These are phyloP conservation scores for Puccinia novopanici DNA, from an alignment of 1,284 basidiomycete species.

Conservation along the genomic window DNA sequence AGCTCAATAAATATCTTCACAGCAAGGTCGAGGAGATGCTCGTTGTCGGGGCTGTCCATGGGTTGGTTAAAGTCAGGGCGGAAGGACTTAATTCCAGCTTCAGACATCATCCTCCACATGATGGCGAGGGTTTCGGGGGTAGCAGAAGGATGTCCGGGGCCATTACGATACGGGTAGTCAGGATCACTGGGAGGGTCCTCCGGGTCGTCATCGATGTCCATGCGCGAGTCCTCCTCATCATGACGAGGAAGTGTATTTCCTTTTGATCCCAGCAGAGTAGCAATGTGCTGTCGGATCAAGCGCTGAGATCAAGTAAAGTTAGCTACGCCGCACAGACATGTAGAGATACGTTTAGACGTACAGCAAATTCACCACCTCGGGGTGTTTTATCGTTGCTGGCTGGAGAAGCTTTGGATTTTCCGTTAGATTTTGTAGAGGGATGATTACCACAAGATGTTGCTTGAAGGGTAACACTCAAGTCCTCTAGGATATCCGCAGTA, in stretches of 20 bases:
- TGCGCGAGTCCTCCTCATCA: neutral
- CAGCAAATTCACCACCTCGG: too few relatives aligned
- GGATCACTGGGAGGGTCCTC: neutral
- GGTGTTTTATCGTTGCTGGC: too few relatives aligned
- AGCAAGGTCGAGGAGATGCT: neutral
- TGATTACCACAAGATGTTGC: too few relatives aligned
- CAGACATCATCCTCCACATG: constrained; percentile 36
- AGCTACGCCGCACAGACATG: too few relatives aligned
- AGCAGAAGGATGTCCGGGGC: constrained; percentile 28
- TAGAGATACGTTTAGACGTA: too few relatives aligned
- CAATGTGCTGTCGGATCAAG: constrained; percentile 21
- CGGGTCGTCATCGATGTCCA: constrained; percentile 15
- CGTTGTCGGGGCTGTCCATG: neutral
- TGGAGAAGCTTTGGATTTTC: too few relatives aligned
- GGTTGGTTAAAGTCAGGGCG: constrained; percentile 29
- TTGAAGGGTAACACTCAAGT: too few relatives aligned
- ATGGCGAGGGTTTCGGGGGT: constrained; percentile 9
- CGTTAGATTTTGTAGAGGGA: too few relatives aligned
- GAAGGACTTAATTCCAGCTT: constrained; percentile 4
- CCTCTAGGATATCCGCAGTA: too few relatives aligned
- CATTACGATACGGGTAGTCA: constrained; percentile 27
- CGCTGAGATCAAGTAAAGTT: neutral
- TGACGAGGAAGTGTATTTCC: neutral
- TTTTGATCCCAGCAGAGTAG: constrained; percentile 11
- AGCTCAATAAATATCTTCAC: neutral